phyloP scores from a whole-genome alignment of 2,329 filamentous ascomycete genomes.

The Cladosporium sp. region DNA sequence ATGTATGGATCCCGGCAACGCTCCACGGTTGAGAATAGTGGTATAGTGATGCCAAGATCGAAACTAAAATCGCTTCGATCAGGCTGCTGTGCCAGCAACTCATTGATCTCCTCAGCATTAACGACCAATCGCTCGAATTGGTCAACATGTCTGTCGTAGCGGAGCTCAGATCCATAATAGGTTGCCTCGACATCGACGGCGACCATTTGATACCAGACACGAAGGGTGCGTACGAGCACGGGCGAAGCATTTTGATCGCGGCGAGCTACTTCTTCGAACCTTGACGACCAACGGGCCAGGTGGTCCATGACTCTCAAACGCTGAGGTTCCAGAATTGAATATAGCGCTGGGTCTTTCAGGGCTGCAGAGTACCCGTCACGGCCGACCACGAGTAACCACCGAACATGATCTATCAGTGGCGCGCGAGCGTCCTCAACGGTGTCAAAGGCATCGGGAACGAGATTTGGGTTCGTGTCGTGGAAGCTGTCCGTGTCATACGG shows the following conservation, averaged over 20 bases:
- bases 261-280: conserved; percentile 12
- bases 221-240: conserved; percentile 6
- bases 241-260: not conserved
- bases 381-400: not conserved
- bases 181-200: conserved; percentile 8
- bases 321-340: not conserved
- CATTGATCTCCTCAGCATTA: conserved; percentile 13
- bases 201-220: conserved; percentile 15
- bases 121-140: conserved; percentile 12
- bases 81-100: not conserved
- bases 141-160: conserved; percentile 9
- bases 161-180: not conserved
- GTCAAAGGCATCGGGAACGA: conserved; percentile 14
- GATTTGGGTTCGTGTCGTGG: conserved; percentile 5
- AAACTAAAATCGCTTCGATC: conserved; percentile 15
- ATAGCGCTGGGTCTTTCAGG: not conserved
- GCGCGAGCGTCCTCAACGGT: conserved; percentile 15
- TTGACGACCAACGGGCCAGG: conserved; percentile 10
- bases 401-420: conserved; percentile 12
- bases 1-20: conserved; percentile 18
- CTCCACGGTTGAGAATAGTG: conserved; percentile 11
- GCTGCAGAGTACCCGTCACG: not conserved
- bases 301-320: not conserved
- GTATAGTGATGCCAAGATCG: conserved; percentile 17
- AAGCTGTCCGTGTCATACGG: conserved; percentile 14